These are phyloP conservation scores for Aaosphaeria arxii DNA, from an alignment of 2,329 filamentous ascomycete species.

Conservation along the genomic window DNA sequence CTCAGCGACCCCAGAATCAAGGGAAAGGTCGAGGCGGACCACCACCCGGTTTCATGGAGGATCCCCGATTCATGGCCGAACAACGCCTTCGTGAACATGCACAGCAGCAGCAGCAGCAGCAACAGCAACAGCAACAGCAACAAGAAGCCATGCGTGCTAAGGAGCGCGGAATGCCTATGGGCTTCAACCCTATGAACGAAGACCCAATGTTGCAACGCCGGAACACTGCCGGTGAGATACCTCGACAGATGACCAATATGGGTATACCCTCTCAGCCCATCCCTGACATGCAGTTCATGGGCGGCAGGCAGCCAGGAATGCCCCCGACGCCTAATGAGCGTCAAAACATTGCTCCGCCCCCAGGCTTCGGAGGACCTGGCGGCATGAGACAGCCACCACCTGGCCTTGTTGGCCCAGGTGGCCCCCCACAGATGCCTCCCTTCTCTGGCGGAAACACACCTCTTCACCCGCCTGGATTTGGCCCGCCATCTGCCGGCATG, in stretches of 20 bases:
- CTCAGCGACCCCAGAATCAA: slow-evolving; percentile 32
- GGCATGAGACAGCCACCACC: slow-evolving; percentile 36
- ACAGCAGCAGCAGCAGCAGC: slow-evolving; percentile 22
- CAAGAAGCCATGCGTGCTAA: slow-evolving; percentile 36
- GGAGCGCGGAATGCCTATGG: slow-evolving; percentile 26
- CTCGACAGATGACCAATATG: slow-evolving; percentile 39
- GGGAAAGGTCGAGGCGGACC: slow-evolving; percentile 36
- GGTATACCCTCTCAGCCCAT: slow-evolving; percentile 39
- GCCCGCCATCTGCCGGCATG: slow-evolving; percentile 25
- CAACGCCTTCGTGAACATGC: slow-evolving; percentile 18
- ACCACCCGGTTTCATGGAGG: slow-evolving; percentile 38
- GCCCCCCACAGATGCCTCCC: slow-evolving; percentile 12
- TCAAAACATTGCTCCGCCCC: slow-evolving; percentile 33
- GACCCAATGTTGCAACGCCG: slow-evolving; percentile 35
- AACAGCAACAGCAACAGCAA: slow-evolving; percentile 24
- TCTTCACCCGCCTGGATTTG: slow-evolving; percentile 35
- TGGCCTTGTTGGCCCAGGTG: slow-evolving; percentile 20
- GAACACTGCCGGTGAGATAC: slow-evolving; percentile 31
- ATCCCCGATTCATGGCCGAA: slow-evolving; percentile 30
- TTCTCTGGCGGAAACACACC: slow-evolving; percentile 38
- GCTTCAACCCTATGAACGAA: slow-evolving; percentile 30
- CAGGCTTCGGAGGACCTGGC: slow-evolving; percentile 29
- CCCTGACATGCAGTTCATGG: slow-evolving; percentile 34
- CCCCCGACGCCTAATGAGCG: slow-evolving; percentile 35
- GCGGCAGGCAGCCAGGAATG: slow-evolving; percentile 32